phyloP scores from a whole-genome alignment of 75 land plant genomes.

The Cryptomeria japonica region DNA sequence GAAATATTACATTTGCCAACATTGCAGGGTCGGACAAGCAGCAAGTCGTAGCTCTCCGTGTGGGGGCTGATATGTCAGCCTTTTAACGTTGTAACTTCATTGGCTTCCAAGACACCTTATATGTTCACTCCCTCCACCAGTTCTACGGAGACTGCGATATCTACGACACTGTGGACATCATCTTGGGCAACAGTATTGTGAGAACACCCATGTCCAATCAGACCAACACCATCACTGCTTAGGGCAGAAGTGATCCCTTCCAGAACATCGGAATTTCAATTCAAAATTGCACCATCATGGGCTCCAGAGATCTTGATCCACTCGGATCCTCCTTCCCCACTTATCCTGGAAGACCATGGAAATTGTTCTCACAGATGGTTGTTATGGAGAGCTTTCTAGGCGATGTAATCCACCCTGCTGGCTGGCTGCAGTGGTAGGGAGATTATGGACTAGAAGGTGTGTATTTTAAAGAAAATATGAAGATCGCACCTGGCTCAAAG shows the following conservation, averaged over 20 bases:
- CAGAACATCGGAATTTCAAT: conserved; percentile 39
- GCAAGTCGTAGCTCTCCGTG: no score
- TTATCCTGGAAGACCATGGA: conserved; percentile 49
- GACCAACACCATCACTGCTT: conserved; percentile 37
- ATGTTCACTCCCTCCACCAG: no score
- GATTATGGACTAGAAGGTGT: conserved; percentile 40
- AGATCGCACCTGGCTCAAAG: conserved; percentile 29
- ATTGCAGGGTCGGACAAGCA: no score
- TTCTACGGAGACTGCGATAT: conserved; percentile 43
- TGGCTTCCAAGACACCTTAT: no score
- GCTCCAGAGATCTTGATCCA: conserved; percentile 10
- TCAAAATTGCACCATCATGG: conserved; percentile 25
- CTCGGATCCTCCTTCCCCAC: conserved; percentile 10
- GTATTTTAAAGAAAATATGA: conserved; percentile 49
- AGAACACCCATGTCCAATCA: conserved; percentile 20
- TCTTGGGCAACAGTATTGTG: no score
- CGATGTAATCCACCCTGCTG: conserved; percentile 28
- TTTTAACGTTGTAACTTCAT: no score
- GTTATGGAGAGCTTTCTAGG: conserved; percentile 26
- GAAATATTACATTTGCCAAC: no score
- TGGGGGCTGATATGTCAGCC: no score
- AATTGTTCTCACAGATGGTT: conserved; percentile 35
- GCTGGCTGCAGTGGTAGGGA: conserved; percentile 49
- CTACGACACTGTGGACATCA: no score
- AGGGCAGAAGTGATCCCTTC: conserved; percentile 38